Base-by-base conservation (phyloP, 345 rosid genomes). In the Nasturtium officinale region DNA sequence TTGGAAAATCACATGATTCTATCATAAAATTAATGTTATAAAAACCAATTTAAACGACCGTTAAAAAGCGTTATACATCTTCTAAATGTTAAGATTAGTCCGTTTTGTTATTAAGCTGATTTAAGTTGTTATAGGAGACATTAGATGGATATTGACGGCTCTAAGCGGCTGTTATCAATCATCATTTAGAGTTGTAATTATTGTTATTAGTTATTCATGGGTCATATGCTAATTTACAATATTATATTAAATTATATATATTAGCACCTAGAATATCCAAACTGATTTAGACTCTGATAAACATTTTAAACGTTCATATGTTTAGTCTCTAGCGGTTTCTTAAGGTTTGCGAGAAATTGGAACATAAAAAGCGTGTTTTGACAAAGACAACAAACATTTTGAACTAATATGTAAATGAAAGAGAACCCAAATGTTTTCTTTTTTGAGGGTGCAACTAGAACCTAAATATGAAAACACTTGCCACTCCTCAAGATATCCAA, bases 401-500 rank as follows among this genome's bases (percentile, higher is more conserved):
- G 25, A 23, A 23, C 25, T 23, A 23, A 23, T 23, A 23, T 23
- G 25, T 23, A 23, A 23, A 23, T 23, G 7, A 61, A 17, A 17
- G 17, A 46, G 2, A 61, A 12, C 33, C 12, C 16, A 40, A 28
- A 65, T 73, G 58, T 28, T 23, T 23, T 23, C 1, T 23, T 23
- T 23, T 23, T 2, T 23, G 1, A 1, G 25, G 25, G 25, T 23
- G 25, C 25, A 23, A 23, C 25, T 23, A 23, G 25, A 23, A 23
- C 25, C 25, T 23, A 2, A 23, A 23, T 23, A 2, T 23, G 25
- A 23, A 69, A 32, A 45, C 13, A 61, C 25, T 45, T 65, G 59
- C 47, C 32, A 66, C 18, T 52, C 74, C 46, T 33, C 43, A 69
- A 53, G 42, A 52, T 16, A 53, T 32, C 15, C n/a, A 64, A 56